A percentile compares a stretch with the other conserved stretches of the same genome.
phyloP scores from a whole-genome alignment of 495 filamentous ascomycete genomes.

The Chaetomium tenue region DNA sequence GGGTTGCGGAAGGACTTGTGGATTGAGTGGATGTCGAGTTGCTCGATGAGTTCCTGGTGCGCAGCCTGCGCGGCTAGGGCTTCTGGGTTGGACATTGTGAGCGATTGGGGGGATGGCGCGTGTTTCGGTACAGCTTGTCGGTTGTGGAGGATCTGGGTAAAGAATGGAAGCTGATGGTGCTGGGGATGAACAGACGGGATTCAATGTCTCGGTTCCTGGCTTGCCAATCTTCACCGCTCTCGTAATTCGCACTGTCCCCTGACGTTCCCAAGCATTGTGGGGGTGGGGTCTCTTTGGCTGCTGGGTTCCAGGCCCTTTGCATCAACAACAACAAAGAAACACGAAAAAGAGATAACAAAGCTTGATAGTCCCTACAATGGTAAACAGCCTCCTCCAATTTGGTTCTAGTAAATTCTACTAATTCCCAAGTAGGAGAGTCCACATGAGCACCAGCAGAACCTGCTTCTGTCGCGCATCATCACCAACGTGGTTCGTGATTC shows the following conservation, averaged over 20 bases:
- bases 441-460: constrained; percentile 94
- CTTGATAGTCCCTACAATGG: constrained; percentile 10
- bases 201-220: constrained; percentile 4
- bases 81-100: constrained; percentile 38
- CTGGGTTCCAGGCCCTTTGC: background rate
- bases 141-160: background rate
- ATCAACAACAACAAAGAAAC: background rate
- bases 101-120: constrained; percentile 24
- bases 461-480: constrained; percentile 91
- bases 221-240: constrained; percentile 33
- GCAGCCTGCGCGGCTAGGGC: constrained; percentile 46
- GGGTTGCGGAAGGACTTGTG: constrained; percentile 84
- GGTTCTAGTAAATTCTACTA: background rate
- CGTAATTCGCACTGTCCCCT: constrained; percentile 22
- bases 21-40: constrained; percentile 80
- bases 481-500: constrained; percentile 79
- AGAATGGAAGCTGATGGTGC: background rate
- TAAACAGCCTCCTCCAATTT: background rate
- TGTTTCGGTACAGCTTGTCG: constrained; percentile 3
- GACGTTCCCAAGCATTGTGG: background rate
- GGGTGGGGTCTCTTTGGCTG: background rate
- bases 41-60: constrained; percentile 66
- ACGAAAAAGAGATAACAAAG: background rate
- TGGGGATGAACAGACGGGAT: constrained; percentile 2
- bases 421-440: constrained; percentile 71